A percentile compares a stretch with the other conserved stretches of the same genome.
phyloP scores from a whole-genome alignment of 73 alveolate genomes.

The Symbiodinium pilosum region DNA sequence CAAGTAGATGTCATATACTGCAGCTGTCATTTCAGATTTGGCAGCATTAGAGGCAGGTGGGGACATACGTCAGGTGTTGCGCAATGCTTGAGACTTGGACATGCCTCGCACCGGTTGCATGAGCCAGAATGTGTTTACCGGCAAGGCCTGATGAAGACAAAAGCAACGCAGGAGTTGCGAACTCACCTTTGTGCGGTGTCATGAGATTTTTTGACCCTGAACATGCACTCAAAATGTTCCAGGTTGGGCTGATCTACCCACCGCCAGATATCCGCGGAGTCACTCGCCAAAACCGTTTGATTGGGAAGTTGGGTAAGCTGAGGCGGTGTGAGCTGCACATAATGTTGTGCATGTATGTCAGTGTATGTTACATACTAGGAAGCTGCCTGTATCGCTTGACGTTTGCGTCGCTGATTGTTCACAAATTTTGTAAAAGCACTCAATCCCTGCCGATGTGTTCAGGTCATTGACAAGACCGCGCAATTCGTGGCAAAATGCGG shows the following conservation, averaged over 20 bases:
- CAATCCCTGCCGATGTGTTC: neutral
- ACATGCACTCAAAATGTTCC: neutral
- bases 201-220: too few species aligned
- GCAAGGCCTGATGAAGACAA: conserved; percentile 41
- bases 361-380: too few species aligned
- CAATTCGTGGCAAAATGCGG: conserved; percentile 93
- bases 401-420: too few species aligned
- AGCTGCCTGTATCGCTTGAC: too few species aligned
- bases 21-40: neutral
- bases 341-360: too few species aligned
- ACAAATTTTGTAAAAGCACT: too few species aligned
- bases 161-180: conserved; percentile 63
- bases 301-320: too few species aligned
- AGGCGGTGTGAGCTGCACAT: too few species aligned
- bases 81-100: neutral
- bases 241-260: conserved; percentile 69
- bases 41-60: neutral
- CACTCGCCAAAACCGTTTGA: neutral
- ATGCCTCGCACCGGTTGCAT: neutral
- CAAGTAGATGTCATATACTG: neutral
- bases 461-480: conserved; percentile 86
- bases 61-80: neutral
- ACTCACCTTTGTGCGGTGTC: neutral
- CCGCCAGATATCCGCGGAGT: conserved; percentile 68
- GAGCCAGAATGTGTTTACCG: neutral